phyloP scores from a whole-genome alignment of 768 basidiomycete species.

The Paxillus rubicundulus region DNA sequence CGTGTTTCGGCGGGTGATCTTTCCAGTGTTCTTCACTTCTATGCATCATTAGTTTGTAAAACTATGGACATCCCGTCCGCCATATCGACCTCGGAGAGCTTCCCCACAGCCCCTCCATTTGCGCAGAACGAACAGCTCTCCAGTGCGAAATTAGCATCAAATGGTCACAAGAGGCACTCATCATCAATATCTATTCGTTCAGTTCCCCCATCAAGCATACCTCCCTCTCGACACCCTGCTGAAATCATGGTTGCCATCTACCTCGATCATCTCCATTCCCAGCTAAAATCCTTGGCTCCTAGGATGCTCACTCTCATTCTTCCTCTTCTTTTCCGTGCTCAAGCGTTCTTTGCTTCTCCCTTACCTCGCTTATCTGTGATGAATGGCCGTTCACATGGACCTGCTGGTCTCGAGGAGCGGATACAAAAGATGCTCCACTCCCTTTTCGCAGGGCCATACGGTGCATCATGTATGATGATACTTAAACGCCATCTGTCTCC shows the following conservation, averaged over 20 bases:
- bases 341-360: conserved; percentile 62
- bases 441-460: conserved; percentile 64
- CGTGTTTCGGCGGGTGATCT: conserved; percentile 60
- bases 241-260: conserved; percentile 65
- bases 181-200: conserved; percentile 58
- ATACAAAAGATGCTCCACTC: conserved; percentile 55
- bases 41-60: conserved; percentile 55
- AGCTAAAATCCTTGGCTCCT: conserved; percentile 58
- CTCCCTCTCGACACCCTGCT: conserved; percentile 46
- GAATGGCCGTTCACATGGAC: conserved; percentile 32
- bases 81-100: conserved; percentile 13
- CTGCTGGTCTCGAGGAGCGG: conserved; percentile 46
- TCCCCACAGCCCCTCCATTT: conserved; percentile 27
- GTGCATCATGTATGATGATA: conserved; percentile 61
- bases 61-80: conserved; percentile 39
- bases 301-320: conserved; percentile 53
- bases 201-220: conserved; percentile 33
- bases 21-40: conserved; percentile 56
- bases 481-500: conserved; percentile 60
- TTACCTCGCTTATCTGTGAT: conserved; percentile 66
- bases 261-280: conserved; percentile 58
- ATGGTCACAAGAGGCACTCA: conserved; percentile 55
- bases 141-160: conserved; percentile 18
- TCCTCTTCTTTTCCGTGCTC: conserved; percentile 70
- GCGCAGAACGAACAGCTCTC: conserved; percentile 32